Conservation (phyloP, 176 grass and related monocot genomes). For the Musa beccarii region DNA sequence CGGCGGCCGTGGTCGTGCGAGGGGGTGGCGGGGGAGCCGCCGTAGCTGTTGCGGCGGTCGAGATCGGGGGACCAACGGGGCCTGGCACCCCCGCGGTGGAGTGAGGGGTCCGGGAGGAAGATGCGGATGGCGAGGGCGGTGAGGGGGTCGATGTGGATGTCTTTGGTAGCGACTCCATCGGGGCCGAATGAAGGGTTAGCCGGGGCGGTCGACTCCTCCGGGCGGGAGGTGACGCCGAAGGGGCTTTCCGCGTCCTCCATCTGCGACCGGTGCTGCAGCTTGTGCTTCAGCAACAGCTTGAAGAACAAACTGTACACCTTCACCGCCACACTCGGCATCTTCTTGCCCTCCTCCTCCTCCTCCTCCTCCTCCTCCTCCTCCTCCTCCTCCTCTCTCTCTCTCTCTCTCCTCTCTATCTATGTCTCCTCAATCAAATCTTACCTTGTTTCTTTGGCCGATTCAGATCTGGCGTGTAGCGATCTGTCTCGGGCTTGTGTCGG, state of each 20-base stretch:
- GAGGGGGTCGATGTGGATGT: constrained; percentile 73
- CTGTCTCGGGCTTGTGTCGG: too few species aligned
- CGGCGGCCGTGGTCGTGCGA: constrained; percentile 10
- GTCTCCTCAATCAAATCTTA: not conserved
- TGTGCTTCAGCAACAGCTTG: constrained; percentile 80
- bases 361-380: not conserved
- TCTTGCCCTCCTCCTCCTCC: not conserved
- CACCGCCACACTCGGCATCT: constrained; percentile 80
- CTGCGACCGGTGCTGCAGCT: constrained; percentile 37
- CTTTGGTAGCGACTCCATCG: constrained; percentile 69
- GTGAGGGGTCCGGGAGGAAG: constrained; percentile 54
- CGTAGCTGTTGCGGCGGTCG: constrained; percentile 30
- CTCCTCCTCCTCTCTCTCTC: too few species aligned
- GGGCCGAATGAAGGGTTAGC: constrained; percentile 53
- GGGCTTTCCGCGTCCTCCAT: not conserved
- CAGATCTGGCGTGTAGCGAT: too few species aligned
- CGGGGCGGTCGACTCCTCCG: constrained; percentile 57
- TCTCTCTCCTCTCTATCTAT: not conserved
- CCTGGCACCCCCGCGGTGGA: constrained; percentile 22
- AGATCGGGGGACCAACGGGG: not conserved
- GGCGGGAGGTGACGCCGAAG: constrained; percentile 56
- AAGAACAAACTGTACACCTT: constrained; percentile 98
- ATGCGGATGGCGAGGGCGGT: constrained; percentile 55
- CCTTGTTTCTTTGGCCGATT: not conserved
- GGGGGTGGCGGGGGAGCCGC: constrained; percentile 34